Base-by-base conservation (phyloP, 2,329 filamentous ascomycete species). In the Malbranchea zuffiana region DNA sequence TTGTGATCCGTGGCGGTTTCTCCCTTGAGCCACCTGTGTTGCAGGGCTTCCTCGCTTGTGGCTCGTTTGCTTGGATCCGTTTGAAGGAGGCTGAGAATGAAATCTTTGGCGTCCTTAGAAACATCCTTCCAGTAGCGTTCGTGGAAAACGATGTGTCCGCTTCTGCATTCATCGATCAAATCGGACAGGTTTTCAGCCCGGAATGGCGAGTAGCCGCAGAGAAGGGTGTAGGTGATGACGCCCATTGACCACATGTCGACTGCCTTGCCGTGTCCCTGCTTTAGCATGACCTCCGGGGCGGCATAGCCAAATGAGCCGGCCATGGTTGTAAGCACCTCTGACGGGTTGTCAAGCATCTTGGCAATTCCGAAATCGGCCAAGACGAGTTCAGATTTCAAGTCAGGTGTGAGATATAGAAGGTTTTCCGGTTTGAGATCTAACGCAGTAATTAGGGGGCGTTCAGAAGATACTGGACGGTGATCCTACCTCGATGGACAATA, bases 211-310 rank as follows among this genome's bases (percentile, higher is more conserved):
- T 98, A 98, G 49, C 90, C 90, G 58, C 92, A 98, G 35, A 98
- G 81, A 18, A 98, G 72, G 11, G 90, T 98, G 65, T 98, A 98
- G 27, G 90, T 96, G 54, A 98, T 98, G 53, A 98, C 90, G 44
- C 90, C 90, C 63, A 98, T 74, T 3, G 90, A 96, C 90, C 90
- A 98, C 84, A 98, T 94, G 57, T 98, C 90, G 21, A 96, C 90
- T 3, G 90, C 85, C 63, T 96, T 98, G 57, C 90, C 90, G 59
- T 98, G 92, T 13, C 90, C 90, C 55, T 84, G 79, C 70, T 95
- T 95, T 47, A 94, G 71, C 90, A 98, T 98, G 42, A 98, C 87
- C 61, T 98, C 90, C 6, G 90, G 90, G 1, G 90, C 90, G 13
- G 90, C 90, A 54, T 98, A 98, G 37, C 90, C 90, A 56, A 98